Evolutionary conservation across 1,284 basidiomycete genomes (phyloP).

Genomic region (Neonothopanus nambi): DNA sequence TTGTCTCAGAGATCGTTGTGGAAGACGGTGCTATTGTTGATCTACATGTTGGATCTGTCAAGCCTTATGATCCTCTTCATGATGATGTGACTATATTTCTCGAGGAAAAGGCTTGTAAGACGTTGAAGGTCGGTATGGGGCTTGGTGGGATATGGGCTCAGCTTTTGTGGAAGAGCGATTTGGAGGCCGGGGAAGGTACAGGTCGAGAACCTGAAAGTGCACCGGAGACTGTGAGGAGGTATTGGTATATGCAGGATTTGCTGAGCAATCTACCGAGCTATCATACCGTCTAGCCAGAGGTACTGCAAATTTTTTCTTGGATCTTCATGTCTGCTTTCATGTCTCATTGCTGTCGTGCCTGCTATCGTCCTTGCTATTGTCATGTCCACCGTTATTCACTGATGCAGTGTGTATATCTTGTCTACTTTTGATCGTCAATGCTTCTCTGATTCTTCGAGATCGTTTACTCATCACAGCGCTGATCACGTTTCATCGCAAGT

Average conservation of each 20-base stretch:
- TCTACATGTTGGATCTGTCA: slow-evolving; percentile 7
- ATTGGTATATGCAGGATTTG: slow-evolving; percentile 15
- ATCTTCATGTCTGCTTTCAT: too few species aligned
- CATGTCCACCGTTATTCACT: too few species aligned
- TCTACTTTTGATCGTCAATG: too few species aligned
- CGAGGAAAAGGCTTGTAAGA: slow-evolving; percentile 5
- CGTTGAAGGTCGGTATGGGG: slow-evolving; percentile 13
- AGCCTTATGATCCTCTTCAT: slow-evolving; percentile 6
- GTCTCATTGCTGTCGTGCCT: too few species aligned
- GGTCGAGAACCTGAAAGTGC: too few species aligned
- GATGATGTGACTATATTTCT: slow-evolving; percentile 13
- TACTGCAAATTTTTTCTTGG: neutral
- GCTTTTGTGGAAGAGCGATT: slow-evolving; percentile 10
- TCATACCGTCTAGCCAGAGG: slow-evolving; percentile 6
- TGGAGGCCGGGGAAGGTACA: neutral
- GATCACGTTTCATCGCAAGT: too few species aligned
- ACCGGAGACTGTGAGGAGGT: neutral
- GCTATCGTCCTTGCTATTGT: too few species aligned
- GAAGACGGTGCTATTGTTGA: slow-evolving; percentile 7
- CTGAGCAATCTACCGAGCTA: slow-evolving; percentile 14
- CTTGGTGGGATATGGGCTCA: slow-evolving; percentile 16
- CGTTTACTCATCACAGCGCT: too few species aligned
- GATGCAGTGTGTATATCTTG: too few species aligned
- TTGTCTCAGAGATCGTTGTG: slow-evolving; percentile 1
- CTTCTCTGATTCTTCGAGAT: too few species aligned